Base-by-base conservation (phyloP, 139 green algal genomes). In the Chara braunii region DNA sequence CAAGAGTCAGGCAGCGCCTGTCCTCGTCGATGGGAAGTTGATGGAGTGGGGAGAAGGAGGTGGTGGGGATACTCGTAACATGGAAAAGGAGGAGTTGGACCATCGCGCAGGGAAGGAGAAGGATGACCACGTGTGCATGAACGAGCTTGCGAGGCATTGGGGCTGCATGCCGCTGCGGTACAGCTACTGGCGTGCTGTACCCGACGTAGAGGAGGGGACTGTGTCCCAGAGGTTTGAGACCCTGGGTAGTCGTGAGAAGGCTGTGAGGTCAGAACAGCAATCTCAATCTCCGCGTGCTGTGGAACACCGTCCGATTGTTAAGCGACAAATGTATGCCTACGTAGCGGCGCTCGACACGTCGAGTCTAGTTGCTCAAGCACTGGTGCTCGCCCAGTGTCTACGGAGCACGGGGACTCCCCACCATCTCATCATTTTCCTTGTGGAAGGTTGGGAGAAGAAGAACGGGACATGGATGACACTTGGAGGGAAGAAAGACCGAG, bases 21-120 rank as follows among this genome's bases (percentile, higher is more conserved):
- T 63, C 36, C 40, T 72, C 33, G 63, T 72, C 11, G 63, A 31
- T 23, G 63, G 63, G 6, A 55, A 30, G 6, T 37, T 54, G 22
- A 43, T 52, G 18, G 63, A 72, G 26, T 72, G 63, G 63, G n/a
- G n/a, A n/a, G n/a, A n/a, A n/a, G n/a, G n/a, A n/a, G n/a, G n/a
- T n/a, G n/a, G n/a, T n/a, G 63, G 63, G 22, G 63, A 72, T 33
- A 72, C 63, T 12, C 63, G 63, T 18, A 72, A 72, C 42, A 68
- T 54, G 24, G 63, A 72, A 11, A 37, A 58, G 23, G 63, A 72
- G 31, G 63, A 54, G 37, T 24, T 72, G 31, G 56, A 35, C 37
- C 53, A 52, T 11, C 51, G 63, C 53, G 55, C 63, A 2, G 53
- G 22, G 6, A 52, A 72, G 31, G 45, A 64, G 42, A 69, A 68